These are phyloP conservation scores for Candolleomyces efflorescens DNA, from an alignment of 768 basidiomycete species.

Conservation along the genomic window DNA sequence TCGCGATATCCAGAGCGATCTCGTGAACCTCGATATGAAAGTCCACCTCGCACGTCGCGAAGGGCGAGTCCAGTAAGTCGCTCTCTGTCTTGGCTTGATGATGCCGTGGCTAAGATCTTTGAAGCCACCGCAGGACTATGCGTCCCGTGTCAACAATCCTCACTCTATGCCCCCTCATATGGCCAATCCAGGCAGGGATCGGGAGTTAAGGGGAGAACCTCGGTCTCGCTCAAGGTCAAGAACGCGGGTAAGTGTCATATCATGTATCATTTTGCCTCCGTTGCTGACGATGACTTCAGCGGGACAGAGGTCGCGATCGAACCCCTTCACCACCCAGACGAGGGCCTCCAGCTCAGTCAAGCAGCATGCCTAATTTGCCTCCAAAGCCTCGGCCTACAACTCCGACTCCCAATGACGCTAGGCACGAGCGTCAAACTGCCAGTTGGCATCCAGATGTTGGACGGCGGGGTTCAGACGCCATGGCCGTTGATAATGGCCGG, in stretches of 20 bases:
- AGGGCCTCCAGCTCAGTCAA: too few relatives aligned
- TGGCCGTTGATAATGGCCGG: neutral
- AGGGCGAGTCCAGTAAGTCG: neutral
- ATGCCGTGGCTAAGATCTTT: neutral
- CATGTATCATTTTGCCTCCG: neutral
- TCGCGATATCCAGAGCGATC: neutral
- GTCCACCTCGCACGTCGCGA: neutral
- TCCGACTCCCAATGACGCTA: neutral
- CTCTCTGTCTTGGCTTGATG: neutral
- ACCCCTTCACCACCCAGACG: too few relatives aligned
- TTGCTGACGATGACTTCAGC: too few relatives aligned
- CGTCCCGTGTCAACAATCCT: neutral
- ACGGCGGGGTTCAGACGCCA: neutral
- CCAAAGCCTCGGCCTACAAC: too few relatives aligned
- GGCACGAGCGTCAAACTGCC: neutral
- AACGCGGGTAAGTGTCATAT: too few relatives aligned
- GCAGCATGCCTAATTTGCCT: too few relatives aligned
- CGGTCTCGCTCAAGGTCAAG: neutral
- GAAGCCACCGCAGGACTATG: constrained; percentile 4
- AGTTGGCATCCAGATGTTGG: neutral
- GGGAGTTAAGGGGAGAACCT: neutral
- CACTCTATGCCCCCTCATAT: constrained; percentile 7
- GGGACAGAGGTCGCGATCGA: too few relatives aligned
- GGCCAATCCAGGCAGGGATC: neutral
- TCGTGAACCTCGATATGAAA: neutral